Evolutionary conservation across 1,284 basidiomycete species (phyloP), one percentile per base, ranked within the genome.

Genomic region (Anthracocystis walkeri): DNA sequence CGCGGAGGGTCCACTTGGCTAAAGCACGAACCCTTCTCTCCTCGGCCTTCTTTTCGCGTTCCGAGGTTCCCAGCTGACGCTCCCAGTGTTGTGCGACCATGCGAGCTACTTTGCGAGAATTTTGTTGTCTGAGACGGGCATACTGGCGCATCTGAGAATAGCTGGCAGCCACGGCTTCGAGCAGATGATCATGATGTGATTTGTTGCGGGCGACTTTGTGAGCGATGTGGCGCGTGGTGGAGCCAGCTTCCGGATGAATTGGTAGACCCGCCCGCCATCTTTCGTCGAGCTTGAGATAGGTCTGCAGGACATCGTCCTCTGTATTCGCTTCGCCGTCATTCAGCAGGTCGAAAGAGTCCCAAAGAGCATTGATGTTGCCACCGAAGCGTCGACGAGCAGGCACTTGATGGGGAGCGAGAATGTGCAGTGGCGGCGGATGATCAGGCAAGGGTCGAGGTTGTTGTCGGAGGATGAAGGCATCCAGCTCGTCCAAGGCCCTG

Each of bases 31-130:
- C 73, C 42, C 91, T 88, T 80, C 89, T 89, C 86, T 93, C 92
- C 77, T 92, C 91, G 58, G 89, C 89, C 33, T 87, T 86, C 64
- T 87, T 88, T 51, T 89, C 89, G 79, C 88, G 90, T 53, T 92
- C 91, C 65, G 91, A 91, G 61, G 85, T 86, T 31, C 89, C 87
- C 86, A 90, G 70, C 41, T 90, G 87, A 40, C 87, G 88, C 65
- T 93, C 92, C 90, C 93, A 97, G 84, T 96, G 91, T n/a, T 86
- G 88, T 63, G 90, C 88, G 18, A 97, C 86, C 82, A 90, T 91
- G 52, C 87, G 87, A 2, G 92, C 91, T 48, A 94, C 88, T 79
- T 90, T 85, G 64, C 85, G 86, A 54, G 82, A 78, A 6, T 77
- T 50, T 6, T 85, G 84, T 11, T 86, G 80, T 38, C 84, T 78